Base-by-base conservation (phyloP, 257 asterid genomes). In the Sherardia arvensis region DNA sequence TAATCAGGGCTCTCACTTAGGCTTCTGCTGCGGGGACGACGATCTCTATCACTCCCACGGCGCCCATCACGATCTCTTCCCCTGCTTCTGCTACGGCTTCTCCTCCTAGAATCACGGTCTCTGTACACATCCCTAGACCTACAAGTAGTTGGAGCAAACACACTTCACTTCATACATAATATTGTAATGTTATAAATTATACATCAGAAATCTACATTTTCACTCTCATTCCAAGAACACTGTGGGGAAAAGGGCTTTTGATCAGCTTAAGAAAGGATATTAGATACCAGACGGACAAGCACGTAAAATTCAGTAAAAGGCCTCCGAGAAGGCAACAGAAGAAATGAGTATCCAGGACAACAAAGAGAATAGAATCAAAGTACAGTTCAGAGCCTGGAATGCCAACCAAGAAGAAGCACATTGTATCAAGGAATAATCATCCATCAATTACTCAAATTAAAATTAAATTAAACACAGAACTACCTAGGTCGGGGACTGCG, bases 401-500 rank as follows among this genome's bases (percentile, higher is more conserved):
- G 4, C 23, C 57, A 47, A 30, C 10, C 36, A n/a, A 47, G 18
- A 4, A 63, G 29, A n/a, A n/a, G n/a, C n/a, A n/a, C n/a, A n/a
- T n/a, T n/a, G n/a, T n/a, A n/a, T n/a, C n/a, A n/a, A n/a, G n/a
- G n/a, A n/a, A n/a, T n/a, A n/a, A n/a, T n/a, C n/a, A n/a, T n/a
- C n/a, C n/a, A n/a, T n/a, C n/a, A n/a, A n/a, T n/a, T n/a, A n/a
- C n/a, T n/a, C n/a, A n/a, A n/a, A n/a, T n/a, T n/a, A n/a, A n/a
- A n/a, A n/a, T n/a, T n/a, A n/a, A n/a, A n/a, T n/a, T n/a, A n/a
- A n/a, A n/a, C n/a, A n/a, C n/a, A n/a, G n/a, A n/a, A n/a, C n/a
- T 73, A 90, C 99, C 97, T 90, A 53, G 88, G 86, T 6, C 84
- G 88, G 66, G 97, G 99, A 76, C 97, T 93, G 67, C 90, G 88